phyloP scores from a whole-genome alignment of 2,329 filamentous ascomycete genomes.

The Nectriaceae sp. region DNA sequence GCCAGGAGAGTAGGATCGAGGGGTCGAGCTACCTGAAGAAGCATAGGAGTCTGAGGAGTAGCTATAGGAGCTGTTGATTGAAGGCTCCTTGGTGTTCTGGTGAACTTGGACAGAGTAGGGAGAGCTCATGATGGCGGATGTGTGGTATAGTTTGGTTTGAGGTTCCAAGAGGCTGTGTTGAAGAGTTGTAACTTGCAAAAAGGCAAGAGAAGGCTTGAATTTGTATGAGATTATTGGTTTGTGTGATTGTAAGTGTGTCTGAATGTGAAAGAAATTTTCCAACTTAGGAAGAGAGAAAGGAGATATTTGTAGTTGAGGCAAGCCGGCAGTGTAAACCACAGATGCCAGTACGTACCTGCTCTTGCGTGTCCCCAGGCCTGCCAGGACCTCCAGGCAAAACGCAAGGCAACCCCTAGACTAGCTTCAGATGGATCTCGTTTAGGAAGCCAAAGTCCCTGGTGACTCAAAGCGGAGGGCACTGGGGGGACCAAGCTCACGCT shows the following conservation, averaged over 20 bases:
- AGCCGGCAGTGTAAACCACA: too few relatives aligned
- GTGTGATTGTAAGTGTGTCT: constrained; percentile 19
- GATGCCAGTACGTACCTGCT: too few relatives aligned
- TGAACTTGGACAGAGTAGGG: constrained; percentile 35
- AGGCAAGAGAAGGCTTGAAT: neutral
- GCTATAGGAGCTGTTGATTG: constrained; percentile 29
- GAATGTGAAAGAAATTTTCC: constrained; percentile 3
- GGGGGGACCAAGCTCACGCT: neutral
- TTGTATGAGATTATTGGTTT: neutral
- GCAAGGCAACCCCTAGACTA: too few relatives aligned
- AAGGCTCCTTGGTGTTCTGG: constrained; percentile 32
- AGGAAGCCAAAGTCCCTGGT: constrained; percentile 13
- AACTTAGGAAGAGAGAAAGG: constrained; percentile 15
- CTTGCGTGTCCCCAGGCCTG: too few relatives aligned
- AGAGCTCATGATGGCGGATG: constrained; percentile 24
- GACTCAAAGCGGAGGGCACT: constrained; percentile 9
- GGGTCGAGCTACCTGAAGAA: constrained; percentile 27
- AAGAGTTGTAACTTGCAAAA: constrained; percentile 8
- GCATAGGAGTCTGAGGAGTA: constrained; percentile 30
- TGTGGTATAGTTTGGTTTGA: constrained; percentile 14
- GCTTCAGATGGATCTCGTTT: neutral
- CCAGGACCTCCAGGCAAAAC: too few relatives aligned
- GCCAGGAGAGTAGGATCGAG: constrained; percentile 29
- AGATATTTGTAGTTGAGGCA: constrained; percentile 23
- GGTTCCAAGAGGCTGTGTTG: constrained; percentile 8